A percentile compares a stretch with the other conserved stretches of the same genome.
phyloP scores from a whole-genome alignment of 495 filamentous ascomycete species.

The Penicillium angulare region DNA sequence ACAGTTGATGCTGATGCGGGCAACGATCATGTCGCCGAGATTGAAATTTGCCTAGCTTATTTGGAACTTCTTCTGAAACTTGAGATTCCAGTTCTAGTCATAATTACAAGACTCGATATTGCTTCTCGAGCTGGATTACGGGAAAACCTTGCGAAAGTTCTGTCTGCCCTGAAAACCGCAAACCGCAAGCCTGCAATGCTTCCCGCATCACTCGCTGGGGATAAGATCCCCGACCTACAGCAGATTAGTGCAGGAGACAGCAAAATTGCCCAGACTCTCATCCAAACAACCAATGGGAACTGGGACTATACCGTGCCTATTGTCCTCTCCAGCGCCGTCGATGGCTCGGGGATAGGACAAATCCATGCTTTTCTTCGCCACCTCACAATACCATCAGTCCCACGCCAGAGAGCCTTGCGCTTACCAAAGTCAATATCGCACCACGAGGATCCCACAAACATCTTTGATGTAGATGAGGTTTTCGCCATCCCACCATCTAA shows the following conservation, averaged over 20 bases:
- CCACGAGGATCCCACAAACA: slow-evolving; percentile 40
- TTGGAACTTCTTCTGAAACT: slow-evolving; percentile 84
- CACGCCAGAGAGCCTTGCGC: slow-evolving; percentile 34
- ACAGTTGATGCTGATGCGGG: slow-evolving; percentile 48
- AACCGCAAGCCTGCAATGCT: slow-evolving; percentile 73
- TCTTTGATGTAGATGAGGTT: slow-evolving; percentile 90
- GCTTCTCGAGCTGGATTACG: slow-evolving; percentile 69
- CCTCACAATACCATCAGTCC: slow-evolving; percentile 66
- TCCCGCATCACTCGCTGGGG: slow-evolving; percentile 40
- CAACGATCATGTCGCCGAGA: slow-evolving; percentile 48
- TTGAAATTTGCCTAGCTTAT: slow-evolving; percentile 74
- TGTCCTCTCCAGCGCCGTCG: slow-evolving; percentile 81
- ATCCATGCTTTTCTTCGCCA: slow-evolving; percentile 78
- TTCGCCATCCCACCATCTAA: slow-evolving; percentile 61
- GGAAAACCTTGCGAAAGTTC: slow-evolving; percentile 64
- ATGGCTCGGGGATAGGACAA: slow-evolving; percentile 75
- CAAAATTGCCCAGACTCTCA: slow-evolving; percentile 48
- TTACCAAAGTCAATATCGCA: slow-evolving; percentile 24
- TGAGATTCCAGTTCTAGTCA: slow-evolving; percentile 68
- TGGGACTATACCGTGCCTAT: slow-evolving; percentile 71
- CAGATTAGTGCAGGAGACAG: slow-evolving; percentile 42
- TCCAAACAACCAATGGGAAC: slow-evolving; percentile 40
- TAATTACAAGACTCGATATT: slow-evolving; percentile 89
- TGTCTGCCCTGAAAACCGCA: slow-evolving; percentile 74
- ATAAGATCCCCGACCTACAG: slow-evolving; percentile 33